A percentile compares a stretch with the other conserved stretches of the same genome.
phyloP scores from a whole-genome alignment of 139 green algal species.

The Edaphochlamys debaryana region DNA sequence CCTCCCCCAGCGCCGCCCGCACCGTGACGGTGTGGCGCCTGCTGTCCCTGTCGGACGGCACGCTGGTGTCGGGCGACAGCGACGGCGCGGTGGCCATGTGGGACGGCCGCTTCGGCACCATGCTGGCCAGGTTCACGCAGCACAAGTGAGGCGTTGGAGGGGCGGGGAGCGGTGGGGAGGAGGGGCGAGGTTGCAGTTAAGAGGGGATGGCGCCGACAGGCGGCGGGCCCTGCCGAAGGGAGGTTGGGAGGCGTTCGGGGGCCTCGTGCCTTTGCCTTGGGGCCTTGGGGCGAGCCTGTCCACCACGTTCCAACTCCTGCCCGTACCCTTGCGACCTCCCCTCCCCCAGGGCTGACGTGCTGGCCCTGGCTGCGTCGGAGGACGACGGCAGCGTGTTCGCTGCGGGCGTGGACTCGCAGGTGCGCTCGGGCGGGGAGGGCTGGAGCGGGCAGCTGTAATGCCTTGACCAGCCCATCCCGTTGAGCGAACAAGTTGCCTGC shows the following conservation, averaged over 20 bases:
- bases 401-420: slow-evolving; percentile 82
- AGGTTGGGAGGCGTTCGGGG: too few species aligned
- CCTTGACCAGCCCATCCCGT: too few species aligned
- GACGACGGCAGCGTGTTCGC: slow-evolving; percentile 85
- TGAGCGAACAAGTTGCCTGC: too few species aligned
- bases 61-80: slow-evolving; percentile 85
- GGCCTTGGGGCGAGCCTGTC: too few species aligned
- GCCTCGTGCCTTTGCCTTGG: too few species aligned
- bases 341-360: slow-evolving; percentile 85
- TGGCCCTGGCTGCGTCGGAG: slow-evolving; percentile 76
- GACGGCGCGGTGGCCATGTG: slow-evolving; percentile 85
- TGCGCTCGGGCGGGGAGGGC: slow-evolving; percentile 41
- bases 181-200: slow-evolving; percentile 60
- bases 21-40: slow-evolving; percentile 86
- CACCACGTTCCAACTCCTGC: too few species aligned
- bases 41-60: slow-evolving; percentile 81
- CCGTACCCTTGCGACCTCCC: too few species aligned
- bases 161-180: too few species aligned
- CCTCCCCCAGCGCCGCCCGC: slow-evolving; percentile 44
- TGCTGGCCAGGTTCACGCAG: slow-evolving; percentile 70
- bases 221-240: too few species aligned
- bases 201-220: too few species aligned
- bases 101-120: slow-evolving; percentile 84
- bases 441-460: too few species aligned
- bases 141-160: slow-evolving; percentile 72